Conservation (phyloP, 345 rosid species). For the Acer saccharum region DNA sequence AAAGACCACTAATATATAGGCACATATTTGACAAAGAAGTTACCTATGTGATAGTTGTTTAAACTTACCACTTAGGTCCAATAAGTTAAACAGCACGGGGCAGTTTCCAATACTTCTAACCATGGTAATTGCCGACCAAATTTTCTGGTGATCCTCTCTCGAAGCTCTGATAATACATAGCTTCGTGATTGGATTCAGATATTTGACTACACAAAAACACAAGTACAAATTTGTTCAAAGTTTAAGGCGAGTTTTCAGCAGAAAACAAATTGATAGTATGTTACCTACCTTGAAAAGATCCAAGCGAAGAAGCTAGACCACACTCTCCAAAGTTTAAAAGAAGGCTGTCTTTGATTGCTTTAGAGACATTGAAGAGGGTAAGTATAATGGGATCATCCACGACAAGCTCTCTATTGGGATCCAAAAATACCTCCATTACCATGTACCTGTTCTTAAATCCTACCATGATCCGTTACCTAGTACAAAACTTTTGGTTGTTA, state of each 20-base stretch:
- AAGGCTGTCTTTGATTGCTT: conserved; percentile 68
- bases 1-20: neutral
- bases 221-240: neutral
- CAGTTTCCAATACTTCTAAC: conserved; percentile 65
- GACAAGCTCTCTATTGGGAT: conserved; percentile 57
- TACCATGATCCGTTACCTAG: conserved; percentile 46
- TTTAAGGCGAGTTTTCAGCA: neutral
- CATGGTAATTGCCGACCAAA: conserved; percentile 80
- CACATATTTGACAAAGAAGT: no score
- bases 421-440: conserved; percentile 73
- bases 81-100: conserved; percentile 63
- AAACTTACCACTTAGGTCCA: conserved; percentile 67
- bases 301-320: conserved; percentile 67
- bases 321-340: conserved; percentile 77
- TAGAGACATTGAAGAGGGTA: conserved; percentile 59
- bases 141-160: conserved; percentile 67
- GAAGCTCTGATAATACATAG: conserved; percentile 67
- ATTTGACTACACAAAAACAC: conserved; percentile 51
- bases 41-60: neutral
- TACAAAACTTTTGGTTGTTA: neutral
- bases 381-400: conserved; percentile 64
- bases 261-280: neutral
- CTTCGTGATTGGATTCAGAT: conserved; percentile 77
- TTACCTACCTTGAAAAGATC: conserved; percentile 57
- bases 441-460: conserved; percentile 77